Evolutionary conservation across 768 basidiomycete species (phyloP), one percentile per base, ranked within the genome.

Genomic region (Podaxis carcinomalis): DNA sequence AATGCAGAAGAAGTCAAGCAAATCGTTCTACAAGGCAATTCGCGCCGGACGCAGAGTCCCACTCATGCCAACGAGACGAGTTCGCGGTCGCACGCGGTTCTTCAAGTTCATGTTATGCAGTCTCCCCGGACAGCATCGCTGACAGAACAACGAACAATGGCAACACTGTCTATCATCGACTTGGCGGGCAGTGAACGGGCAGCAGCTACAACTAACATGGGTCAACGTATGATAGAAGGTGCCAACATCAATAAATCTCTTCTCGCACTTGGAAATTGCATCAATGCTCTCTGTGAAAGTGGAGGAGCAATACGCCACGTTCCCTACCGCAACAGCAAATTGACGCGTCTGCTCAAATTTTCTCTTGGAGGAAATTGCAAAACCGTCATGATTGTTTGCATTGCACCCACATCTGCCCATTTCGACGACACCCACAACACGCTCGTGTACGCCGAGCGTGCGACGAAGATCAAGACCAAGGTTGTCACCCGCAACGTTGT

Each of bases 351-450:
- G 49, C 88, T 98, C 70, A 98, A 98, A 74, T 98, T 98, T 78
- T 95, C 96, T 1, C 84, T 98, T 51, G 96, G 96, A 1, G 97
- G 97, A 5, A 98, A 98, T 73, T 99, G 97, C 83, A 93, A 96
- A 76, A 99, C 97, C 1, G 95, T 97, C 70, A 99, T 98, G 97
- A 93, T 98, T 64, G 96, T 98, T 63, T 98, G 97, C 71, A 81
- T 99, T 51, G 95, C 95, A 0, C 97, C 97, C 1, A 94, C 95
- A 4, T 95, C 94, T 39, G 84, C 84, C 39, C 95, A 99, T 75
- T 97, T 98, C 72, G 97, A 98, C 69, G 97, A 99, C 72, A 98
- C 97, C 35, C 94, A 97, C 72, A 99, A 99, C 71, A 98, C 97
- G 1, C 88, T 99, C 51, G 80, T 97, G 63, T 99, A 98, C 73